Percentiles rank a stretch among this genome's conserved stretches.
phyloP scores from a whole-genome alignment of 1,139 yeast genomes.

The Taphrina wiesneri region DNA sequence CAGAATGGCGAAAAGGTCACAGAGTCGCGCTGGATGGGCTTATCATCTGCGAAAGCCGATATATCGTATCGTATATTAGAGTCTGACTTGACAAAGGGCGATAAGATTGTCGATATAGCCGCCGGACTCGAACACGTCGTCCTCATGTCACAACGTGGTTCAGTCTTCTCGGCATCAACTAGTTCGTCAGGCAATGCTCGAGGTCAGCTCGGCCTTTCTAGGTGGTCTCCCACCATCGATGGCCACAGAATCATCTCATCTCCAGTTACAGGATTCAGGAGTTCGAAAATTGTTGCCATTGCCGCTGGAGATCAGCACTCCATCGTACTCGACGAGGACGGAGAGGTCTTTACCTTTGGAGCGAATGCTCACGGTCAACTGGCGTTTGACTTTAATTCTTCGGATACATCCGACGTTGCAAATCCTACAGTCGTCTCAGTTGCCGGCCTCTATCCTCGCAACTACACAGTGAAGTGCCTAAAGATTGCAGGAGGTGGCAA shows the following conservation, averaged over 20 bases:
- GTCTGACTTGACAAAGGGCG: constrained; percentile 48
- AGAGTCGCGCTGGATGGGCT: constrained; percentile 31
- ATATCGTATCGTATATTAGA: constrained; percentile 11
- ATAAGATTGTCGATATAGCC: constrained; percentile 55
- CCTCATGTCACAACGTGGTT: constrained; percentile 53
- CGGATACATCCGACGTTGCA: constrained; percentile 65
- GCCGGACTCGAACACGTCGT: constrained; percentile 71
- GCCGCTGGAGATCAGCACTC: constrained; percentile 78
- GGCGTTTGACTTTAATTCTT: constrained; percentile 62
- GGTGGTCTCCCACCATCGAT: constrained; percentile 45
- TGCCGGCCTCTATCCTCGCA: constrained; percentile 47
- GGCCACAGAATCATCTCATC: constrained; percentile 30
- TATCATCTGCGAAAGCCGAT: constrained; percentile 19
- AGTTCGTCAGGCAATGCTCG: constrained; percentile 42
- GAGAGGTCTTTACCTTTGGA: constrained; percentile 81
- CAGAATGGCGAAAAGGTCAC: constrained; percentile 28
- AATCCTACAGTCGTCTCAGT: constrained; percentile 62
- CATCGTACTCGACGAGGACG: constrained; percentile 62
- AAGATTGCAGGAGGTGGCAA: constrained; percentile 67
- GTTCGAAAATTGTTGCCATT: constrained; percentile 48
- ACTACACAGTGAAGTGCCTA: constrained; percentile 47
- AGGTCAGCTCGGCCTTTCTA: constrained; percentile 75
- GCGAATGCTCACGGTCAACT: constrained; percentile 78
- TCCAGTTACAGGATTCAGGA: constrained; percentile 45
- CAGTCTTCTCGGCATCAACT: constrained; percentile 58